Evolutionary conservation across 352 stramenopile genomes (phyloP).

Genomic region (Phytophthora megakarya): DNA sequence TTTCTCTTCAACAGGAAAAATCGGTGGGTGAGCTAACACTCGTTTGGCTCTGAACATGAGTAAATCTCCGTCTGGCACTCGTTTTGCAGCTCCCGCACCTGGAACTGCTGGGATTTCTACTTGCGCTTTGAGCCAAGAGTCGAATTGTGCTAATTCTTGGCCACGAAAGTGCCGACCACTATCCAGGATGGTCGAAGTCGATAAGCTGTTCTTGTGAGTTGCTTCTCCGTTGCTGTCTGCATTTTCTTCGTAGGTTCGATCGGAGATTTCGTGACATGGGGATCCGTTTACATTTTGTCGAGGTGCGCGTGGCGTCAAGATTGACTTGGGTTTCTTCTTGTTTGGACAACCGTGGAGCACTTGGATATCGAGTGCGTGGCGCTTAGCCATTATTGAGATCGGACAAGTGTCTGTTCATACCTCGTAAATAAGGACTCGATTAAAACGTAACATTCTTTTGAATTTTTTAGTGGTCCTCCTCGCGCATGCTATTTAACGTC

Average conservation of each 20-base stretch:
- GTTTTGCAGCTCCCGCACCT: constrained; percentile 53
- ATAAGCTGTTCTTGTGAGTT: neutral
- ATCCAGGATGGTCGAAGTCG: neutral
- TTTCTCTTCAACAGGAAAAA: constrained; percentile 30
- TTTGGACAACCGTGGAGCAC: constrained; percentile 23
- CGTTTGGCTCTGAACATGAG: constrained; percentile 57
- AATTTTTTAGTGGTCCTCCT: neutral
- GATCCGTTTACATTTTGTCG: constrained; percentile 5
- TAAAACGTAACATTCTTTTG: neutral
- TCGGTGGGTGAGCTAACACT: constrained; percentile 22
- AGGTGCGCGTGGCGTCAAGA: constrained; percentile 12
- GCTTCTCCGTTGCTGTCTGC: neutral
- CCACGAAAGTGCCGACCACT: constrained; percentile 6
- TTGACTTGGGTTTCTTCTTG: constrained; percentile 22
- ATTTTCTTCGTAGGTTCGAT: constrained; percentile 5
- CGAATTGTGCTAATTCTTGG: constrained; percentile 38
- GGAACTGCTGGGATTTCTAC: constrained; percentile 40
- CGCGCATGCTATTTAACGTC: neutral
- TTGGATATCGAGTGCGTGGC: constrained; percentile 36
- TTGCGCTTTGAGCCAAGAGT: constrained; percentile 51
- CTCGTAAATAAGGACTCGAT: neutral
- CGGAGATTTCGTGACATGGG: constrained; percentile 2
- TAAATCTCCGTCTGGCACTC: constrained; percentile 44
- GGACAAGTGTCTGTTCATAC: constrained; percentile 22
- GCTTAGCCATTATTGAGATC: constrained; percentile 29